phyloP scores from a whole-genome alignment of 2,329 filamentous ascomycete species.

The Furcasterigmium furcatum region DNA sequence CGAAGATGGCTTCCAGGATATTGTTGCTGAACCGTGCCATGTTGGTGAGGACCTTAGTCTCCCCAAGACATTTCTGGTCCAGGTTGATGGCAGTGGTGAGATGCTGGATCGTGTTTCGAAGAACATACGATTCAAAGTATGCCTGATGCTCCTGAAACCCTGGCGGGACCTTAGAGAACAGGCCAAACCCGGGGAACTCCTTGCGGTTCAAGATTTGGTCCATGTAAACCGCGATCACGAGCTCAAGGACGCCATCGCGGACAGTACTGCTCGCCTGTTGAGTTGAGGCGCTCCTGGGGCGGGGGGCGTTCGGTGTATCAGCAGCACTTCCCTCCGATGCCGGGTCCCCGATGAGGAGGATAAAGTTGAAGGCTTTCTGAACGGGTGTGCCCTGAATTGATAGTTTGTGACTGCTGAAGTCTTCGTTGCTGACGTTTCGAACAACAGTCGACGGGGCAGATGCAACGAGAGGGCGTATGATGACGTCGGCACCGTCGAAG shows the following conservation, averaged over 20 bases:
- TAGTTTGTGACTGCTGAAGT: constrained; percentile 33
- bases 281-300: constrained; percentile 39
- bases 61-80: constrained; percentile 69
- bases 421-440: constrained; percentile 60
- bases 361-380: constrained; percentile 83
- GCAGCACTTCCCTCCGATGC: constrained; percentile 54
- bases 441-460: constrained; percentile 67
- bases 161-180: constrained; percentile 85
- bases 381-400: constrained; percentile 57
- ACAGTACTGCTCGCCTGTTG: constrained; percentile 64
- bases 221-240: constrained; percentile 76
- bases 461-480: constrained; percentile 69
- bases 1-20: constrained; percentile 85
- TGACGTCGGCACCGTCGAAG: constrained; percentile 82
- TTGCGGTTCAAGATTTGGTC: constrained; percentile 84
- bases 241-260: constrained; percentile 71
- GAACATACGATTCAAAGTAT: constrained; percentile 88
- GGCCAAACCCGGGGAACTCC: constrained; percentile 82
- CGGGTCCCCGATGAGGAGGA: constrained; percentile 74
- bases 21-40: constrained; percentile 77
- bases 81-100: constrained; percentile 68
- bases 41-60: constrained; percentile 84
- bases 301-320: constrained; percentile 55
- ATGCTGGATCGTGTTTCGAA: constrained; percentile 71
- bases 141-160: constrained; percentile 93